Percentiles rank a stretch among this genome's conserved stretches.
Conservation (phyloP, 2,329 filamentous ascomycete genomes). For the Pezicula rhizophila region DNA sequence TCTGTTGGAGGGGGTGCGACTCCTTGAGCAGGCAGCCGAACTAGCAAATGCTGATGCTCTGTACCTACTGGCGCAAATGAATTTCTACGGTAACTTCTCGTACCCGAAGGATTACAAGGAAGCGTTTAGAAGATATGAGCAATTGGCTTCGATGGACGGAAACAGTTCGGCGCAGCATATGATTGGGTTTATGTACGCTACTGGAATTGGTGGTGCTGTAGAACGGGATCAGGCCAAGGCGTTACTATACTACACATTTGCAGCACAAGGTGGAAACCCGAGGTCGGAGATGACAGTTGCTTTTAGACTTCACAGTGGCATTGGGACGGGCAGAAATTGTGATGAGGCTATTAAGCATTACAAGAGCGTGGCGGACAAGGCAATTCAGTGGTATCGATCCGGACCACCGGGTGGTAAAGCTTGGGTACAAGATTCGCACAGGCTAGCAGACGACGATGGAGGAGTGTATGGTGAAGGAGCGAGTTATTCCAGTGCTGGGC, state of each 20-base stretch:
- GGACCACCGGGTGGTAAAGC: conserved; percentile 83
- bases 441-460: conserved; percentile 83
- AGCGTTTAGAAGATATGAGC: conserved; percentile 76
- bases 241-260: conserved; percentile 89
- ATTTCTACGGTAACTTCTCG: conserved; percentile 92
- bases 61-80: conserved; percentile 85
- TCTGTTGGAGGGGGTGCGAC: conserved; percentile 50
- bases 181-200: conserved; percentile 93
- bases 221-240: conserved; percentile 85
- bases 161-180: conserved; percentile 94
- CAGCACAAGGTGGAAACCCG: conserved; percentile 75
- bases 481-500: conserved; percentile 80
- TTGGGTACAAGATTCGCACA: conserved; percentile 72
- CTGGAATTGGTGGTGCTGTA: conserved; percentile 76
- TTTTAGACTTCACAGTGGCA: conserved; percentile 77
- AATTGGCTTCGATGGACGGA: conserved; percentile 68
- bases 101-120: conserved; percentile 74
- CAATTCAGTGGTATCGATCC: conserved; percentile 78
- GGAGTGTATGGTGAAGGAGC: conserved; percentile 95
- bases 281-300: conserved; percentile 90
- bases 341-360: conserved; percentile 83
- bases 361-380: conserved; percentile 88
- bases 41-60: conserved; percentile 70
- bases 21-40: conserved; percentile 52
- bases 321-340: conserved; percentile 80